phyloP scores from a whole-genome alignment of 1,284 basidiomycete genomes.

The Earliella scabrosa region DNA sequence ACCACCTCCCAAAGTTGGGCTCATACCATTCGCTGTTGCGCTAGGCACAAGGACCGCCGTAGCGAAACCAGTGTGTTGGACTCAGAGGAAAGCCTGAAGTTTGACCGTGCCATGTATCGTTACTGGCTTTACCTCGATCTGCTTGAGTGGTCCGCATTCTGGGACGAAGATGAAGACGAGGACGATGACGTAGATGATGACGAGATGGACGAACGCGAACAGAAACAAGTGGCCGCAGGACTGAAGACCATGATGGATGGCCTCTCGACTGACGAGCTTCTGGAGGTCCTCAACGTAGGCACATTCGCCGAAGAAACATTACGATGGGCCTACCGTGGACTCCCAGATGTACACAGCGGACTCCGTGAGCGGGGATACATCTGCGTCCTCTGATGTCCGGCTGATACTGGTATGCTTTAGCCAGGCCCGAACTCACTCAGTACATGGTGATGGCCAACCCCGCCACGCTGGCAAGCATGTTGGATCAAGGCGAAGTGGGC shows the following conservation, averaged over 20 bases:
- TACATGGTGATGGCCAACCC: no score
- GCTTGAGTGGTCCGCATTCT: not conserved
- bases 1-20: not conserved
- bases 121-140: conserved; percentile 30
- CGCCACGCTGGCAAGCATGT: no score
- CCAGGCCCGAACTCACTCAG: no score
- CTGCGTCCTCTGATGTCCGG: no score
- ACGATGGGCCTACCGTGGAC: conserved; percentile 1
- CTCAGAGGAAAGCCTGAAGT: conserved; percentile 32
- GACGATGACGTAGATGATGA: conserved; percentile 22
- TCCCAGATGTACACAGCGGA: no score
- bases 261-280: conserved; percentile 16
- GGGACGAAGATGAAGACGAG: conserved; percentile 7
- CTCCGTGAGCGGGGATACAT: no score
- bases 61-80: conserved; percentile 31
- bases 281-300: conserved; percentile 11
- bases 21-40: not conserved
- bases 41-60: conserved; percentile 39
- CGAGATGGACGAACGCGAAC: conserved; percentile 3
- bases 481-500: no score
- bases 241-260: not conserved
- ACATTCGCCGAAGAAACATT: conserved; percentile 13
- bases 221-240: not conserved
- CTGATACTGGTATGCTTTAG: no score
- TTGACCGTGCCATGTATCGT: conserved; percentile 39